These are phyloP conservation scores for Syzygium grande DNA, from an alignment of 345 rosid species.

Conservation along the genomic window DNA sequence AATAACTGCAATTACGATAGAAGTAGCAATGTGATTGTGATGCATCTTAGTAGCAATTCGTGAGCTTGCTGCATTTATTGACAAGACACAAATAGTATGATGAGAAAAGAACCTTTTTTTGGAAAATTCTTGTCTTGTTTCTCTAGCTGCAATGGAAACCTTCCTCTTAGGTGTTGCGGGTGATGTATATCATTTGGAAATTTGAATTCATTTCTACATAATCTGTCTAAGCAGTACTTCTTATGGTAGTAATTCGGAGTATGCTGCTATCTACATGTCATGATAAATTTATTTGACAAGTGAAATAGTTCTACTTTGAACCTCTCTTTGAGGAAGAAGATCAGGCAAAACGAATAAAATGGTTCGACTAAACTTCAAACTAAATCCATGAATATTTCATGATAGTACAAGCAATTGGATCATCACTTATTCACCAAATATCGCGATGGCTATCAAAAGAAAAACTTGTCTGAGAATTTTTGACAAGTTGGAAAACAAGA, in stretches of 20 bases:
- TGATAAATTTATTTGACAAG: neutral
- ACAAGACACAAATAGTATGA: neutral
- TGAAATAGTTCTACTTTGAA: neutral
- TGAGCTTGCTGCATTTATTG: neutral
- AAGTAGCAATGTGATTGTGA: neutral
- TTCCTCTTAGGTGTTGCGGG: neutral
- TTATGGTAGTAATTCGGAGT: neutral
- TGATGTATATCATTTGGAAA: neutral
- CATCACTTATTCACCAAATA: neutral
- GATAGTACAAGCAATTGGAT: neutral
- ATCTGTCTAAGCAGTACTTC: neutral
- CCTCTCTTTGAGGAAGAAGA: neutral
- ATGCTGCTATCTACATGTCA: neutral
- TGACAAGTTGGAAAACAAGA: neutral
- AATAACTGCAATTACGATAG: neutral
- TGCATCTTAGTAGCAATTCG: neutral
- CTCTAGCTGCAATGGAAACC: neutral
- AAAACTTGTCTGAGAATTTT: neutral
- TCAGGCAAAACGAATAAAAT: neutral
- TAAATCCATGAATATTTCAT: neutral
- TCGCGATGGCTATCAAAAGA: neutral
- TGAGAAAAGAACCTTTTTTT: neutral
- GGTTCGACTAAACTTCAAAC: neutral
- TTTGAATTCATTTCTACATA: neutral
- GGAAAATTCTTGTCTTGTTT: neutral